Evolutionary conservation across 805 yeast genomes (phyloP), one percentile per base, ranked within the genome.

Genomic region (Torulaspora indica): DNA sequence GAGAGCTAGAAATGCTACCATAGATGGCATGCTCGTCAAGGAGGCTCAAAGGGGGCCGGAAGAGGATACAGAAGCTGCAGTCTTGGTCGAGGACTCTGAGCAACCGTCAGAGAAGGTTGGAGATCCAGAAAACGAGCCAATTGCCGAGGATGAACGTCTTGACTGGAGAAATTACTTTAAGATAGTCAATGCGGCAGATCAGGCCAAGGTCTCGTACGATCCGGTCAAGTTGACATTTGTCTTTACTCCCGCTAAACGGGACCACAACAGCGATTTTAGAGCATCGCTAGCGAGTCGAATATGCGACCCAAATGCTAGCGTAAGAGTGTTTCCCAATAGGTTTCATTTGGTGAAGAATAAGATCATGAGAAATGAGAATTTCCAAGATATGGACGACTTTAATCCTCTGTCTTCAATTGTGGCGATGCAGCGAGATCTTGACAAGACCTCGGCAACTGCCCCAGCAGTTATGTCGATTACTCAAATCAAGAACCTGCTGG

Each of bases 401-500:
- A 67, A 68, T 36, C 66, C 74, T 14, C 50, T 63, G 36, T 59
- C 69, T 0, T 63, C 70, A 1, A 58, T 66, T 46, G 43, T 53
- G 6, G 47, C 52, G 3, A 45, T 61, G 44, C 50, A 55, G 38
- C 52, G 55, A 24, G 54, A 57, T 12, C 27, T 57, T 22, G 24
- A 48, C 7, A 45, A 43, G 13, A 46, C 33, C 29, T 45, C 38
- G 48, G 47, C 30, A 45, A 45, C 27, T 38, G 38, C 30, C 40
- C 18, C 38, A 5, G 20, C 54, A 46, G 45, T 49, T n/a, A 55
- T 61, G 56, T 51, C 74, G 3, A 69, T 91, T 35, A 85, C 95
- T 0, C 71, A 79, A 31, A 80, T 93, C 42, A 90, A 90, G 56
- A 90, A 90, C 61, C 68, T 93, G 46, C 62, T 93, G 23, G 99